Evolutionary conservation across 148 eudicot genomes (phyloP).

Genomic region (Rhododendron henanense): DNA sequence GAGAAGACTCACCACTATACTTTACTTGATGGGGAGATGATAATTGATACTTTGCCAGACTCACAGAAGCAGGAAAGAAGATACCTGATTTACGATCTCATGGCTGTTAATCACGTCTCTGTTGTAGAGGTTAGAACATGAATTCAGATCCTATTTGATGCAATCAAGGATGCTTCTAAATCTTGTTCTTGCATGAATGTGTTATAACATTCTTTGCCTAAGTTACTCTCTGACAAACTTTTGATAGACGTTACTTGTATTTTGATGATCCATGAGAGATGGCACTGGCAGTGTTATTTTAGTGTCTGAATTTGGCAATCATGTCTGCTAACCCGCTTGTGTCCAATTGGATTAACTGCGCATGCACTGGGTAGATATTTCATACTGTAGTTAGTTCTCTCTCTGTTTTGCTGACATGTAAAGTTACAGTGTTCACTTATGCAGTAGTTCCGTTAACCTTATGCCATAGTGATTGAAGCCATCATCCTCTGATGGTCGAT

Average conservation of each 20-base stretch:
- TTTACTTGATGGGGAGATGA: slow-evolving; percentile 97
- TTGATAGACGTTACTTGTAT: neutral
- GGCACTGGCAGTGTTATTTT: neutral
- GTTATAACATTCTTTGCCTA: neutral
- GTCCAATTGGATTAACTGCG: neutral
- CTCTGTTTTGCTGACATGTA: neutral
- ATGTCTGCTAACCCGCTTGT: neutral
- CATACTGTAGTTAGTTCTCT: neutral
- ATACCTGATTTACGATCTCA: slow-evolving; percentile 91
- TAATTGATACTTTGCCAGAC: slow-evolving; percentile 75
- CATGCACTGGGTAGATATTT: neutral
- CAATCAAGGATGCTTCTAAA: neutral
- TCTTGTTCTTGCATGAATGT: slow-evolving; percentile 6
- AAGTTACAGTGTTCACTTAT: neutral
- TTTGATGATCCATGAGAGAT: neutral
- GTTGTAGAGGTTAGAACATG: slow-evolving; percentile 58
- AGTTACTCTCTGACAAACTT: neutral
- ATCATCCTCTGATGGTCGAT: neutral
- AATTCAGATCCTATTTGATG: neutral
- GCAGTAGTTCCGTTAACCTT: neutral
- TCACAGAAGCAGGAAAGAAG: slow-evolving; percentile 89
- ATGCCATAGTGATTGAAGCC: neutral
- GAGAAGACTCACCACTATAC: slow-evolving; percentile 79
- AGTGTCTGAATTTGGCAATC: neutral
- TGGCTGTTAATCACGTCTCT: slow-evolving; percentile 71